A percentile compares a stretch with the other conserved stretches of the same genome.
phyloP scores from a whole-genome alignment of 805 yeast genomes.

The Lachancea lanzarotensis region DNA sequence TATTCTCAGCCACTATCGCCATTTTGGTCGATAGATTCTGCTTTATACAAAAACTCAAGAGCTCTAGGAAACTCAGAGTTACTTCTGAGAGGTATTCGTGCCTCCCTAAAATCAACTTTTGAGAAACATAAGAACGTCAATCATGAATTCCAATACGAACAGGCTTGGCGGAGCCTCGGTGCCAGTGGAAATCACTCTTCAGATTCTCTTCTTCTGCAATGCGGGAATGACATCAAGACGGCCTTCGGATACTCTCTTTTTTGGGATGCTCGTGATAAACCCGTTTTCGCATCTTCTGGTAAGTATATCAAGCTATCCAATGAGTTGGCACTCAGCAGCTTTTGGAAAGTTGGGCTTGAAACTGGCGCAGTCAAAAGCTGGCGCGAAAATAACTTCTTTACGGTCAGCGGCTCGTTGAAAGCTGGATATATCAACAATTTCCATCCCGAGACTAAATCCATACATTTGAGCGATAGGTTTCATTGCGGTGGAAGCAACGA shows the following conservation, averaged over 20 bases:
- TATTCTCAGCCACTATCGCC: constrained; percentile 46
- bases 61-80: constrained; percentile 52
- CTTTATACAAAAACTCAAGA: constrained; percentile 46
- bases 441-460: constrained; percentile 29
- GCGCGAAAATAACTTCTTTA: constrained; percentile 27
- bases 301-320: constrained; percentile 33
- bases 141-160: constrained; percentile 46
- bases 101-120: constrained; percentile 19
- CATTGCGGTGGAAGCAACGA: constrained; percentile 75
- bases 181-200: constrained; percentile 43
- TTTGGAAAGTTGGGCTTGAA: constrained; percentile 31
- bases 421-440: constrained; percentile 52
- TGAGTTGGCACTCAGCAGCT: constrained; percentile 37
- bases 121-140: constrained; percentile 26
- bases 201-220: constrained; percentile 48
- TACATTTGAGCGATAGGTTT: constrained; percentile 71
- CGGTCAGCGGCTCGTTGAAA: constrained; percentile 43
- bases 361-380: constrained; percentile 21
- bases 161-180: constrained; percentile 38
- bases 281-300: constrained; percentile 44
- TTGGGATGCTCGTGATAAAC: constrained; percentile 38
- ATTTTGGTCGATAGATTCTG: constrained; percentile 48
- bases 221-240: constrained; percentile 59
- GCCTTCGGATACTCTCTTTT: constrained; percentile 38
- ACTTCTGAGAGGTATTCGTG: constrained; percentile 35